Evolutionary conservation across 2,329 filamentous ascomycete genomes (phyloP).

Genomic region (Trichoderma sp.): DNA sequence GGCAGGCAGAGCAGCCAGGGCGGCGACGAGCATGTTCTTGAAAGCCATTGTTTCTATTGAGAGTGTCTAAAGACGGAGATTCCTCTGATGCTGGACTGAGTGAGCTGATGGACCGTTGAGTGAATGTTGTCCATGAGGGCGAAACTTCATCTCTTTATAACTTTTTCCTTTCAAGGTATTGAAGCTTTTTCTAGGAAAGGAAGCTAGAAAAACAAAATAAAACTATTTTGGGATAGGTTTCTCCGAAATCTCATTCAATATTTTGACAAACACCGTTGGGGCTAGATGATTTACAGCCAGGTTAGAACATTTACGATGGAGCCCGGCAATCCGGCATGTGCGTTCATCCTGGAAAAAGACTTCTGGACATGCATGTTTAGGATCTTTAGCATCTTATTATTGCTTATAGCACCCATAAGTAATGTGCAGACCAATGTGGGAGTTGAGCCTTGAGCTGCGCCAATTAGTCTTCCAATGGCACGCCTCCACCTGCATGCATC

Average conservation of each 20-base stretch:
- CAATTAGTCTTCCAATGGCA: not conserved
- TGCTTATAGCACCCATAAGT: not conserved
- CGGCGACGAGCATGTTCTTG: slow-evolving; percentile 17
- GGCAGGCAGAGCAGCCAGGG: slow-evolving; percentile 22
- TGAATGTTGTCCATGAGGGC: not conserved
- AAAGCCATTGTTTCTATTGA: slow-evolving; percentile 19
- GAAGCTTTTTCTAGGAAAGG: not conserved
- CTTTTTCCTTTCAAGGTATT: not conserved
- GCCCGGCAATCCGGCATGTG: slow-evolving; percentile 13
- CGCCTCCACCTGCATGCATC: not conserved
- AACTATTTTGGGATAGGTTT: not conserved
- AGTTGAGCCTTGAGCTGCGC: not conserved
- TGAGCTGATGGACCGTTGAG: slow-evolving; percentile 10
- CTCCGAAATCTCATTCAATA: not conserved
- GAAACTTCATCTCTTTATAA: slow-evolving; percentile 18
- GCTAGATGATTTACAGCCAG: not conserved
- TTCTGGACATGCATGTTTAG: not conserved
- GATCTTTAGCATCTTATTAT: not conserved
- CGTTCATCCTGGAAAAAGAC: not conserved
- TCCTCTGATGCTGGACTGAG: slow-evolving; percentile 1
- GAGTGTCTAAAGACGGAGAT: not conserved
- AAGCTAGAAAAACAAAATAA: not conserved
- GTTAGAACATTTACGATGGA: slow-evolving; percentile 1
- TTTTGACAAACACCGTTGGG: not conserved
- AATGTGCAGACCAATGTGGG: not conserved